phyloP scores from a whole-genome alignment of 2,329 filamentous ascomycete genomes.

The Exophiala phaeomuriformis region DNA sequence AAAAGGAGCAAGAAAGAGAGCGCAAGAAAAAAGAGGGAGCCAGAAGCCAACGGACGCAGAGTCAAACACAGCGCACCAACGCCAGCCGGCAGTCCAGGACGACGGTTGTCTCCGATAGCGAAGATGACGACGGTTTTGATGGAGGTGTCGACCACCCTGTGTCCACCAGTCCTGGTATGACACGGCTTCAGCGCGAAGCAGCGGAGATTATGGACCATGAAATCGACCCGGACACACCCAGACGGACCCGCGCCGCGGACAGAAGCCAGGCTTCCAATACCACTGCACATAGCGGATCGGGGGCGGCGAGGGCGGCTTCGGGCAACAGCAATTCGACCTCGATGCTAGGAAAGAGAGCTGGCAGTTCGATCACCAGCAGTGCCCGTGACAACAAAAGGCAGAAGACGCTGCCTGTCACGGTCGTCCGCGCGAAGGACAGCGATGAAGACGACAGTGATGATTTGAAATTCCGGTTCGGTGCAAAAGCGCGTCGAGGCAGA shows the following conservation, averaged over 20 bases:
- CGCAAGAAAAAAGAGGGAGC: slow-evolving; percentile 31
- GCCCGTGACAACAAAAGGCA: slow-evolving; percentile 23
- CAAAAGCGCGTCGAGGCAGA: slow-evolving; percentile 13
- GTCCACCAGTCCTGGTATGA: slow-evolving; percentile 10
- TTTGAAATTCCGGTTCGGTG: slow-evolving; percentile 42
- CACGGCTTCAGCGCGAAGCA: slow-evolving; percentile 23
- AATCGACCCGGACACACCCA: slow-evolving; percentile 24
- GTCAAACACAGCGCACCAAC: slow-evolving; percentile 22
- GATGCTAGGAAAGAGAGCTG: slow-evolving; percentile 16
- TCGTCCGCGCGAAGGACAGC: slow-evolving; percentile 26
- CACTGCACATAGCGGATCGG: background rate
- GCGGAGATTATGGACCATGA: slow-evolving; percentile 25
- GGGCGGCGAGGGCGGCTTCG: slow-evolving; percentile 3
- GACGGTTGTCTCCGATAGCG: slow-evolving; percentile 21
- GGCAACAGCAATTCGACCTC: background rate
- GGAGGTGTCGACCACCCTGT: slow-evolving; percentile 4
- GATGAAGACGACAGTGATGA: slow-evolving; percentile 52
- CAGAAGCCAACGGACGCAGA: slow-evolving; percentile 20
- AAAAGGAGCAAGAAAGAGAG: slow-evolving; percentile 27
- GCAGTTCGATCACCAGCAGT: slow-evolving; percentile 1
- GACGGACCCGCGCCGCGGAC: slow-evolving; percentile 23
- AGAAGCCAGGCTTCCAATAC: slow-evolving; percentile 5
- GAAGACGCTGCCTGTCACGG: slow-evolving; percentile 30
- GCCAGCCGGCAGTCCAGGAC: slow-evolving; percentile 13
- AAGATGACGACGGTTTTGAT: slow-evolving; percentile 25